phyloP scores from a whole-genome alignment of 2,329 filamentous ascomycete genomes.

The Monascus ruber region DNA sequence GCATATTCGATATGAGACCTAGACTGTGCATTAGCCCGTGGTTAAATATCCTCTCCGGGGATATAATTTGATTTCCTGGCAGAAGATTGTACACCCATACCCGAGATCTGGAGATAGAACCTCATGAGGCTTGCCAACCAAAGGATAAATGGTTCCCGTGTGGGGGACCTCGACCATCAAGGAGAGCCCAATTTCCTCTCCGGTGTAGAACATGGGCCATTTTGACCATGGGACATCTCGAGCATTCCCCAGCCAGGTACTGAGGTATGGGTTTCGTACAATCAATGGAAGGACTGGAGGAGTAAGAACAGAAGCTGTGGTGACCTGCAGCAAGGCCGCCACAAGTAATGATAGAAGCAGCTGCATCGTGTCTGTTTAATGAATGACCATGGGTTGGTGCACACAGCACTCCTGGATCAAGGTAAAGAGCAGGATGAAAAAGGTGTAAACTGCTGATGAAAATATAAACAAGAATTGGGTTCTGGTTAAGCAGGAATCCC shows the following conservation, averaged over 20 bases:
- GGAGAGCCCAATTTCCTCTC: conserved; percentile 54
- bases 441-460: neutral
- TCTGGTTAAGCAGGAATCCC: neutral
- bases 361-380: conserved; percentile 18
- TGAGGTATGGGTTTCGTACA: conserved; percentile 67
- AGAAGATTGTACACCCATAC: conserved; percentile 14
- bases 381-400: neutral
- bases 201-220: conserved; percentile 82
- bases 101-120: conserved; percentile 37
- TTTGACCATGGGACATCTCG: conserved; percentile 64
- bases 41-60: neutral
- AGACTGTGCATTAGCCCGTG: neutral
- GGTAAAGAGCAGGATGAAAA: neutral
- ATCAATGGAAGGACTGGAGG: conserved; percentile 61
- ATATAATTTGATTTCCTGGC: neutral
- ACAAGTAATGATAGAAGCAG: conserved; percentile 19
- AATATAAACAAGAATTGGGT: neutral
- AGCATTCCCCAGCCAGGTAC: conserved; percentile 62
- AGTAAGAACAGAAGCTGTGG: conserved; percentile 42
- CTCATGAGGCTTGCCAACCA: conserved; percentile 56
- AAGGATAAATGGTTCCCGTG: conserved; percentile 49
- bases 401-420: neutral
- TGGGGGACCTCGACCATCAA: conserved; percentile 52
- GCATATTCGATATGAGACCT: conserved; percentile 50
- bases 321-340: conserved; percentile 28